Conservation (phyloP, 768 basidiomycete species). For the Glaciozyma antarctica region DNA sequence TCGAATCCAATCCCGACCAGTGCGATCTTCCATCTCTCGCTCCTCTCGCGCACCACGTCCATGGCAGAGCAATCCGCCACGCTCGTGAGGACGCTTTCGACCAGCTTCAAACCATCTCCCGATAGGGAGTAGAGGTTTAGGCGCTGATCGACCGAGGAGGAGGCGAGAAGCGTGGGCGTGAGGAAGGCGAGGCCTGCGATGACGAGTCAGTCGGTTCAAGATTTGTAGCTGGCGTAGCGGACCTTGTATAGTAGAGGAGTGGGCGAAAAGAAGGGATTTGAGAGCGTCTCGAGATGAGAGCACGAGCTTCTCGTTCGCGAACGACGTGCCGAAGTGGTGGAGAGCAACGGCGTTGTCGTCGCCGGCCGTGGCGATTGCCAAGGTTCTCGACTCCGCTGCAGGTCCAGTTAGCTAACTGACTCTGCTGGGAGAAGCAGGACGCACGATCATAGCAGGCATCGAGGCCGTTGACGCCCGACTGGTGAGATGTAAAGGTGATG, state of each 20-base stretch:
- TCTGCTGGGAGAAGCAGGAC: not conserved
- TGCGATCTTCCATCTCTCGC: not conserved
- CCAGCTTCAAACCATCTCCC: not conserved
- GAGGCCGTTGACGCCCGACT: not conserved
- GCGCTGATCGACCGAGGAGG: not conserved
- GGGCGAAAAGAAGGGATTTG: not conserved
- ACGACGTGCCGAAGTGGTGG: not conserved
- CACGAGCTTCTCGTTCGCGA: not conserved
- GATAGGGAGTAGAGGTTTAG: not conserved
- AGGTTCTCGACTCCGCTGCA: too few species aligned
- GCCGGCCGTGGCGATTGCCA: not conserved
- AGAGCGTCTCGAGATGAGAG: not conserved
- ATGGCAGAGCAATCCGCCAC: not conserved
- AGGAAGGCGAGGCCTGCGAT: not conserved
- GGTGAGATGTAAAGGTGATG: not conserved
- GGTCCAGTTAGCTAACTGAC: not conserved
- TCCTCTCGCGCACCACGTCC: not conserved
- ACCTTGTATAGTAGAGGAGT: not conserved
- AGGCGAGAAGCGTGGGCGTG: not conserved
- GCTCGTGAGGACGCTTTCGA: not conserved
- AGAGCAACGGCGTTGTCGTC: conserved; percentile 1
- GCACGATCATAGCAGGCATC: not conserved
- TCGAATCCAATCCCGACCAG: not conserved
- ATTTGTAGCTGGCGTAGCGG: not conserved
- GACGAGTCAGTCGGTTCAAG: not conserved